A percentile compares a stretch with the other conserved stretches of the same genome.
phyloP scores from a whole-genome alignment of 768 basidiomycete genomes.

The Lactarius trivialis region DNA sequence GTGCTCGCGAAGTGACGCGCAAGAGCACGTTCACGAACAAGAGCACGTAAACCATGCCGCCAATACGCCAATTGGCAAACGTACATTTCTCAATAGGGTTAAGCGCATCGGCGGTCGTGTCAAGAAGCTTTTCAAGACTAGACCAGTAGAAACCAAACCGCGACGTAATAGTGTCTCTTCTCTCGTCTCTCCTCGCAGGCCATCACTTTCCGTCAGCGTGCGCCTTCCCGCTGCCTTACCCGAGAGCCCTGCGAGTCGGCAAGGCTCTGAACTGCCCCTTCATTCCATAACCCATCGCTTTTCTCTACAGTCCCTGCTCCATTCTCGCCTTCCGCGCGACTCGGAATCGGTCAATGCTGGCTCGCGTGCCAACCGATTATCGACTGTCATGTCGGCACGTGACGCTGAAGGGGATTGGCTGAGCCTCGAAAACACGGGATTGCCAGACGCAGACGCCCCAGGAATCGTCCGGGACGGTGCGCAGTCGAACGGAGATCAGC shows the following conservation, averaged over 20 bases:
- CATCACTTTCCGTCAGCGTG: conserved; percentile 6
- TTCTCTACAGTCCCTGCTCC: conserved; percentile 20
- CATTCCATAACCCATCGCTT: conserved; percentile 12
- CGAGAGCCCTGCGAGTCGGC: conserved; percentile 9
- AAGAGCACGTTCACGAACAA: background rate
- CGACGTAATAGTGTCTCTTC: conserved; percentile 8
- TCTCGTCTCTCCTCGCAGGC: conserved; percentile 2
- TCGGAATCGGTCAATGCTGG: background rate
- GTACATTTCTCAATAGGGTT: conserved; percentile 15
- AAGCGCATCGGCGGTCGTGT: conserved; percentile 21
- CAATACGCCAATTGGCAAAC: conserved; percentile 6
- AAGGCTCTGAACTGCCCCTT: background rate
- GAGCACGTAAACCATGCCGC: background rate
- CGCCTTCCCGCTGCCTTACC: conserved; percentile 4
- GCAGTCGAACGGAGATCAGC: background rate
- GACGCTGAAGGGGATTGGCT: conserved; percentile 1
- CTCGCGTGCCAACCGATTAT: conserved; percentile 10
- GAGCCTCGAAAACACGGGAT: background rate
- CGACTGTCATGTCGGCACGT: conserved; percentile 6
- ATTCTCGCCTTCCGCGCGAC: conserved; percentile 6
- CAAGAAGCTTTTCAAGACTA: conserved; percentile 17
- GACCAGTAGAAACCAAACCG: conserved; percentile 5
- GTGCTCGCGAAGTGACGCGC: background rate
- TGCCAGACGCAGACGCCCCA: background rate
- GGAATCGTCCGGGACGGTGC: background rate